Conservation (phyloP, 1,284 basidiomycete genomes). For the Cutaneotrichosporon cutaneum region DNA sequence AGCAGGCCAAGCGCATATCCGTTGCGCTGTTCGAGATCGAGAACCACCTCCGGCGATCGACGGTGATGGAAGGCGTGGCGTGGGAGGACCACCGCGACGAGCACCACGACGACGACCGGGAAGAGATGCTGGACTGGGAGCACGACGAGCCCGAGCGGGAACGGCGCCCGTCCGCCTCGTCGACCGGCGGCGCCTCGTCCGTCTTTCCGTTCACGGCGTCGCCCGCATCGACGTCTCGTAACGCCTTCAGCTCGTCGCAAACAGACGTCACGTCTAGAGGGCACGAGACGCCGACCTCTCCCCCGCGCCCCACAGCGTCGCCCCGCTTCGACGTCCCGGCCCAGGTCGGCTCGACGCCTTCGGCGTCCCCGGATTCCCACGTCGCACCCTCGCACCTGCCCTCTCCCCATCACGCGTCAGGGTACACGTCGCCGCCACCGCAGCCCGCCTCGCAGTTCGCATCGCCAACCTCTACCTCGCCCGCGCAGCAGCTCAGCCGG, state of each 20-base stretch:
- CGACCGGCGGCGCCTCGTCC: slow-evolving; percentile 23
- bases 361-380: not conserved
- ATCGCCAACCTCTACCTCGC: not conserved
- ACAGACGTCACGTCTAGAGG: not conserved
- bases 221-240: slow-evolving; percentile 27
- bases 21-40: slow-evolving; percentile 46
- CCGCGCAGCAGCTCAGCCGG: not conserved
- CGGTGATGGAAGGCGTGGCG: not conserved
- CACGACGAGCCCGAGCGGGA: slow-evolving; percentile 5
- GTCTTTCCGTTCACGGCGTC: slow-evolving; percentile 36
- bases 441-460: not conserved
- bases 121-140: slow-evolving; percentile 35
- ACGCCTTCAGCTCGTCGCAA: not conserved
- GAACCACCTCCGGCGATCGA: slow-evolving; percentile 24
- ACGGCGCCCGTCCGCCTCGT: slow-evolving; percentile 13
- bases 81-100: slow-evolving; percentile 22
- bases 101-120: slow-evolving; percentile 33
- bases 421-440: not conserved
- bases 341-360: not conserved
- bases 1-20: slow-evolving; percentile 47
- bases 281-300: not conserved
- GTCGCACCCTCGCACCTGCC: not conserved
- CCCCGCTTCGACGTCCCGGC: not conserved
- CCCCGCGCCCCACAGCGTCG: not conserved
- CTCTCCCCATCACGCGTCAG: not conserved